Conservation (phyloP, 257 asterid species). For the Solanum microdontum region DNA sequence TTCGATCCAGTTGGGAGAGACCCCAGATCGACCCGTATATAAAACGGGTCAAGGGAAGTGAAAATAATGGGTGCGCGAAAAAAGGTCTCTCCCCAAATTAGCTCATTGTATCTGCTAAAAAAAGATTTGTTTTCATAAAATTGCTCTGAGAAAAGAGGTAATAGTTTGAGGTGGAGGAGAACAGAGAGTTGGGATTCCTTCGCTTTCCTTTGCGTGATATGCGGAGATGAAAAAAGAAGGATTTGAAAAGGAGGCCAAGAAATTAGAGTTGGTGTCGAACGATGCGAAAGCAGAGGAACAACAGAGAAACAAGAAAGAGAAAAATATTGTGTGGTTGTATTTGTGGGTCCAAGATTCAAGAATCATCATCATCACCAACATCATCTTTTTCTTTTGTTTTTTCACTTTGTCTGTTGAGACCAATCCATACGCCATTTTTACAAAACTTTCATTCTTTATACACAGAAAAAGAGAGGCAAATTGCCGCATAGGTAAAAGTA, state of each 20-base stretch:
- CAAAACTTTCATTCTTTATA: background rate
- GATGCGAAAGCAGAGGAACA: conserved; percentile 3
- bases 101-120: conserved; percentile 12
- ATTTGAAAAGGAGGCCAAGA: background rate
- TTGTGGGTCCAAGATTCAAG: conserved; percentile 13
- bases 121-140: background rate
- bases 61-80: background rate
- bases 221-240: conserved; percentile 13
- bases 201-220: conserved; percentile 15
- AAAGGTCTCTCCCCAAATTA: conserved; percentile 24
- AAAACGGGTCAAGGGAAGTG: conserved; percentile 26
- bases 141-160: background rate
- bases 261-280: conserved; percentile 6
- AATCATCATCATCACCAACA: background rate
- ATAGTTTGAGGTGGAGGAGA: background rate
- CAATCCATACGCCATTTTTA: background rate
- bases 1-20: conserved; percentile 2
- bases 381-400: background rate
- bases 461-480: background rate
- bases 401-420: background rate
- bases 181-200: conserved; percentile 11
- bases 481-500: background rate
- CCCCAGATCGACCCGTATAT: conserved; percentile 24
- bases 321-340: background rate
- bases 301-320: background rate